Base-by-base conservation (phyloP, 1,284 basidiomycete species). In the Cutaneotrichosporon mucoides region DNA sequence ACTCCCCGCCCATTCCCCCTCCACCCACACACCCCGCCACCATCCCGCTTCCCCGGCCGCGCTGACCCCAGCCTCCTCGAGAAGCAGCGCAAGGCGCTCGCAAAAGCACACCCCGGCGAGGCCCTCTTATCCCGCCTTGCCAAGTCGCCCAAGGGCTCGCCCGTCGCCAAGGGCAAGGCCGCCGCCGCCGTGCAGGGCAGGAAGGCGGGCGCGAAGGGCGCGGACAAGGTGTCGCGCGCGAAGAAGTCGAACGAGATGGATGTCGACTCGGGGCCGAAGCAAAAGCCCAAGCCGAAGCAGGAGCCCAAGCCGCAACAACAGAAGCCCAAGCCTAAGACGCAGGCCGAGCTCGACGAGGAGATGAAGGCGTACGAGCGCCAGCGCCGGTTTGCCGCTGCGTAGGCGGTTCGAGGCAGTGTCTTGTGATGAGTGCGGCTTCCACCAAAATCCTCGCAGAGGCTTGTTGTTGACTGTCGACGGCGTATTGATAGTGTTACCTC, bases 301-400 rank as follows among this genome's bases (percentile, higher is more conserved):
- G 37, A 57, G 56, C 34, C 38, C 38, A 40, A 40, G 38, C 38
- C 38, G 9, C 8, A 12, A 33, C 33, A 10, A 46, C 62, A 60
- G 24, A 68, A 67, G 57, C 53, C 67, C 7, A 63, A 62, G 55
- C 55, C 61, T 13, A 73, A 73, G 63, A 72, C 73, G 10, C 73
- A 73, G 59, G 68, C 56, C 9, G 66, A 76, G 48, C 61, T 76
- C 59, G 74, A 76, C 57, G 74, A 72, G 62, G 74, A 76, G 65
- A 73, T 76, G 73, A 58, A 64, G 47, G 59, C 64, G 44, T 73
- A 72, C 55, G 72, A 73, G 51, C 62, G 74, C 12, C 62, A 63
- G 48, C 63, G 73, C 46, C 64, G 69, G 38, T 76, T 76, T 57
- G 72, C 67, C 5, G 59, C 57, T 9, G 57, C 56, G 16, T 59